Conservation (phyloP, 345 rosid species). For the Bretschneidera sinensis region DNA sequence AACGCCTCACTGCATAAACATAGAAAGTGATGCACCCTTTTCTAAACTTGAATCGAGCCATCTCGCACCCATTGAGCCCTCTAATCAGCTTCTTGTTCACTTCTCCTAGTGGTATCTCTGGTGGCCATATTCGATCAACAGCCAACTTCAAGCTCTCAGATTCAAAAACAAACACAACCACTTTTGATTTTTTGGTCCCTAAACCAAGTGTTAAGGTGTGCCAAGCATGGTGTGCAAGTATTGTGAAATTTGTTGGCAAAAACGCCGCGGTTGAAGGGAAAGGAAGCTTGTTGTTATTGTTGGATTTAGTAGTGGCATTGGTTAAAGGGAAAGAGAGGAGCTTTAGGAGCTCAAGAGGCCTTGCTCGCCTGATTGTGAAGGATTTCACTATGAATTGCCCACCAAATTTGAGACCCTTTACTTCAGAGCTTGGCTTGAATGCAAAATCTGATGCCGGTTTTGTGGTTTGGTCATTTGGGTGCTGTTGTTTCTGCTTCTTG, state of each 20-base stretch:
- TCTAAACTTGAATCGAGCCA: conserved; percentile 92
- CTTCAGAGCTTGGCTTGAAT: conserved; percentile 75
- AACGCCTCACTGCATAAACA: conserved; percentile 69
- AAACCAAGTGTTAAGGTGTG: conserved; percentile 89
- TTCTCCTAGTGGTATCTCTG: conserved; percentile 80
- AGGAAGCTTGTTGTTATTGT: conserved; percentile 27
- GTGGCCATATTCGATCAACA: conserved; percentile 65
- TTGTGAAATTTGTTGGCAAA: conserved; percentile 89
- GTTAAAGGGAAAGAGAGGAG: conserved; percentile 57
- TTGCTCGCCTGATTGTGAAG: conserved; percentile 81
- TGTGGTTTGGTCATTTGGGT: conserved; percentile 46
- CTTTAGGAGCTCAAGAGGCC: conserved; percentile 72
- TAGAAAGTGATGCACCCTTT: conserved; percentile 98
- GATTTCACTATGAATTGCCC: conserved; percentile 91
- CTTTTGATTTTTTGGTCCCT: conserved; percentile 84
- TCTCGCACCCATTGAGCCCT: conserved; percentile 57
- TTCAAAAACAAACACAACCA: conserved; percentile 73
- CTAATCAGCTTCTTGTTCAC: conserved; percentile 82
- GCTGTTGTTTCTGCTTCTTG: conserved; percentile 74
- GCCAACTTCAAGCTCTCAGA: conserved; percentile 61
- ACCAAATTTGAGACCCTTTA: conserved; percentile 82
- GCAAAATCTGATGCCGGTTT: conserved; percentile 57
- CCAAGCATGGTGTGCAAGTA: conserved; percentile 96
- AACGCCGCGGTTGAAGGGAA: conserved; percentile 80
- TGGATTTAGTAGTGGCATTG: conserved; percentile 24